Base-by-base conservation (phyloP, 768 basidiomycete genomes). In the Gelatoporia subvermispora region DNA sequence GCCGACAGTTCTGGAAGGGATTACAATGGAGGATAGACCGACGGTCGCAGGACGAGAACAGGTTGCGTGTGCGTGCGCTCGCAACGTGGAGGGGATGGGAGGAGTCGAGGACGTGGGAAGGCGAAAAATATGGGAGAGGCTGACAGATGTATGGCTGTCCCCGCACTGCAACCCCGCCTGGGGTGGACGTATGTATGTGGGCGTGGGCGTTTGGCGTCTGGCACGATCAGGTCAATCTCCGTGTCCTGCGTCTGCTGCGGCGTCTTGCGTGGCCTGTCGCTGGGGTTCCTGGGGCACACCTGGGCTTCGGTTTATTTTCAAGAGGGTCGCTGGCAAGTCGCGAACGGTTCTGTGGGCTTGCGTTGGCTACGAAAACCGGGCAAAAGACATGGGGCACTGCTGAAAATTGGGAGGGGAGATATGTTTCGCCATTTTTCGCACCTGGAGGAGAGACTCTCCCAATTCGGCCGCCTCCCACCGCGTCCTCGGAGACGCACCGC, bases 381-480 rank as follows among this genome's bases (percentile, higher is more conserved):
- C 47, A 25, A 39, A 25, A 38, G 46, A 38, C 37, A 38, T n/a
- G 7, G 5, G 16, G 8, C 5, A 20, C n/a, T 8, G 37, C 15
- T 5, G 20, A 4, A 20, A 38, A 38, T n/a, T n/a, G 7, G 37
- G 35, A n/a, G 41, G 54, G 54, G 37, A 41, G 46, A 55, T 51
- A 40, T 8, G 54, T 55, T 55, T 49, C 47, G 50, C 54, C 47
- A 47, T 44, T 44, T 43, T 34, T 43, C 50, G 47, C 49, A 48
- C 42, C n/a, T n/a, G 45, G 45, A 23, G 36, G 28, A 31, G 28
- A 20, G 23, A 18, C 24, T 13, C 36, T 35, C 46, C 41, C 45
- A 23, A 41, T 40, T 44, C 42, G 8, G 38, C 31, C 24, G 37
- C n/a, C 20, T 20, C 37, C 8, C n/a, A 15, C 13, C 15, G 39